Evolutionary conservation across 192 early-diverging fungal genomes (phyloP).

Genomic region (Irineochytrium annulatum): DNA sequence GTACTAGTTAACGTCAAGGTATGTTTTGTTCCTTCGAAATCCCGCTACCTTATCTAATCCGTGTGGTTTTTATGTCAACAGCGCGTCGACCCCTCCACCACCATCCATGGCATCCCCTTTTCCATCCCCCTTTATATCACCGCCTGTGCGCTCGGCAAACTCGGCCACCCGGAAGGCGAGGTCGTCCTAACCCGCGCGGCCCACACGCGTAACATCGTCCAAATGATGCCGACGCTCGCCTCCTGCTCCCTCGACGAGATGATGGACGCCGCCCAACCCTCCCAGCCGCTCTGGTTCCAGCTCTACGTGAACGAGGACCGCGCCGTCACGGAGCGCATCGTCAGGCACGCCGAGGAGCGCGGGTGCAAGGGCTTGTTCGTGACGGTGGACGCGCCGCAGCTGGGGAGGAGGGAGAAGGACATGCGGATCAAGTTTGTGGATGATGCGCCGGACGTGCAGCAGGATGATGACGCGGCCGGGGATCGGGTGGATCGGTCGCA

Average conservation of each 20-base stretch:
- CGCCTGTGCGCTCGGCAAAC: constrained; percentile 51
- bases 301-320: constrained; percentile 54
- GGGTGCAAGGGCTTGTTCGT: constrained; percentile 62
- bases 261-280: constrained; percentile 23
- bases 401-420: constrained; percentile 73
- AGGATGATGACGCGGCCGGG: constrained; percentile 22
- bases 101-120: constrained; percentile 29
- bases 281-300: constrained; percentile 51
- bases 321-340: constrained; percentile 31
- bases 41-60: not conserved
- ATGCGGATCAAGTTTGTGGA: constrained; percentile 70
- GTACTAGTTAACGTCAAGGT: constrained; percentile 48
- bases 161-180: constrained; percentile 75
- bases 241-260: constrained; percentile 61
- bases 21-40: too few relatives aligned
- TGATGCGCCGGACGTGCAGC: constrained; percentile 38
- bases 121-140: constrained; percentile 52
- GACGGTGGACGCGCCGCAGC: constrained; percentile 74
- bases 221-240: constrained; percentile 76
- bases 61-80: not conserved
- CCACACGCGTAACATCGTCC: constrained; percentile 53
- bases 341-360: constrained; percentile 34
- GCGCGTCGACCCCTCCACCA: constrained; percentile 34
- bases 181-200: constrained; percentile 58
- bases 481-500: constrained; percentile 39